These are phyloP conservation scores for Chytridium lagenaria DNA, from an alignment of 371 early-diverging fungal genomes.

Conservation along the genomic window DNA sequence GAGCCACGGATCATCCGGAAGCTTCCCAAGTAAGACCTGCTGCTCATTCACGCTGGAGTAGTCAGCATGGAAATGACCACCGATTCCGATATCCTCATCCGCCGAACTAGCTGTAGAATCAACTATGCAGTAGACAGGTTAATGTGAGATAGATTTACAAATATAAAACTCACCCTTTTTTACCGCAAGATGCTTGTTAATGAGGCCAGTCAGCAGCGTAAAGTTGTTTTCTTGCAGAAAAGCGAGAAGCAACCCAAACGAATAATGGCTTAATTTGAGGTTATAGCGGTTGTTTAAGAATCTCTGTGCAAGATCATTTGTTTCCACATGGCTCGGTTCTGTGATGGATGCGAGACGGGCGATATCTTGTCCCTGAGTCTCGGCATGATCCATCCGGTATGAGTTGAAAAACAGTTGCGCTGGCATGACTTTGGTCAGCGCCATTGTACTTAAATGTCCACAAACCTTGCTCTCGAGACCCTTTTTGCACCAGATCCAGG, in stretches of 20 bases:
- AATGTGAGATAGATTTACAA: neutral
- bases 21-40: constrained; percentile 64
- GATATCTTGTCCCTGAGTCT: constrained; percentile 75
- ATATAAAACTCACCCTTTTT: constrained; percentile 57
- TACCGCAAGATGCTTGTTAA: constrained; percentile 94
- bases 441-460: neutral
- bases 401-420: constrained; percentile 81
- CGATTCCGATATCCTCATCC: constrained; percentile 77
- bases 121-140: neutral
- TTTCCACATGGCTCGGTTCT: constrained; percentile 74
- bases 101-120: constrained; percentile 40
- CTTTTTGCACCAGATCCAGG: constrained; percentile 82
- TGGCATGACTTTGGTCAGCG: constrained; percentile 12
- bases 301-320: constrained; percentile 80
- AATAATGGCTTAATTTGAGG: constrained; percentile 86
- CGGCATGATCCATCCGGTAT: constrained; percentile 77
- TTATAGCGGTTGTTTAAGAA: constrained; percentile 90
- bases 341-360: constrained; percentile 69
- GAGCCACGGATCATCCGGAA: constrained; percentile 63
- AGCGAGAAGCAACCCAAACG: constrained; percentile 90
- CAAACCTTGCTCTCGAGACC: constrained; percentile 71
- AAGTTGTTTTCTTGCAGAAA: constrained; percentile 94
- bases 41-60: constrained; percentile 84
- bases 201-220: constrained; percentile 86
- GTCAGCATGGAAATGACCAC: constrained; percentile 77